Percentiles rank a stretch among this genome's conserved stretches.
Conservation (phyloP, 306 rosid species). For the Fagus crenata region DNA sequence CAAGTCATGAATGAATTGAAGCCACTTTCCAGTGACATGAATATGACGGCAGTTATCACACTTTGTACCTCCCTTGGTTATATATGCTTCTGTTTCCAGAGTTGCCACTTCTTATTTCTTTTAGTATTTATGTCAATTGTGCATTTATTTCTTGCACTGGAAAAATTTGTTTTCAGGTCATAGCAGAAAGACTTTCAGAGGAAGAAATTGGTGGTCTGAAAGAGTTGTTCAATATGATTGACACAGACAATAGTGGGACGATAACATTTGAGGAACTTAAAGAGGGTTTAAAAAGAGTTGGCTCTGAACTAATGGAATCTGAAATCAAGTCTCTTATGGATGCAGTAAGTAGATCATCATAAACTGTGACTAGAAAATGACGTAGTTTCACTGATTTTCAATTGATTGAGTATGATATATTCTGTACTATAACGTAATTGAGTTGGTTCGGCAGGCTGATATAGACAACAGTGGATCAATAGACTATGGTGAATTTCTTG, state of each 20-base stretch:
- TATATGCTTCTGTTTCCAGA: background rate
- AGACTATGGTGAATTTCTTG: slow-evolving; percentile 89
- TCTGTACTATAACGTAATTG: background rate
- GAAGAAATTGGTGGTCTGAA: slow-evolving; percentile 93
- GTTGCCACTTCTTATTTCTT: slow-evolving; percentile 7
- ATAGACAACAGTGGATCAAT: slow-evolving; percentile 83
- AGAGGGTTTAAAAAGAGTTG: slow-evolving; percentile 70
- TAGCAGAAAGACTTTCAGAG: slow-evolving; percentile 86
- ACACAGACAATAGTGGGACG: slow-evolving; percentile 75
- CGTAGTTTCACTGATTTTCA: background rate
- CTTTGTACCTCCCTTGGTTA: background rate
- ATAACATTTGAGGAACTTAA: slow-evolving; percentile 90
- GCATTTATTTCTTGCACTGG: background rate
- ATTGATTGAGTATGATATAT: background rate
- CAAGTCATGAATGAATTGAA: background rate
- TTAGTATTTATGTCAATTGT: slow-evolving; percentile 8
- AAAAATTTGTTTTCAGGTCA: slow-evolving; percentile 53
- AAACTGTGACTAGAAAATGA: slow-evolving; percentile 14
- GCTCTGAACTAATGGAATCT: slow-evolving; percentile 81
- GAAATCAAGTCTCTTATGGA: slow-evolving; percentile 87
- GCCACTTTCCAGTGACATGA: background rate
- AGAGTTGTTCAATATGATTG: slow-evolving; percentile 87
- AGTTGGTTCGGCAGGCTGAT: slow-evolving; percentile 63
- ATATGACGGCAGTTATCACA: background rate
- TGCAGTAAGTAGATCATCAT: slow-evolving; percentile 57